A percentile compares a stretch with the other conserved stretches of the same genome.
Evolutionary conservation across 2,329 filamentous ascomycete species (phyloP).

Genomic region (Colletotrichum shisoi): DNA sequence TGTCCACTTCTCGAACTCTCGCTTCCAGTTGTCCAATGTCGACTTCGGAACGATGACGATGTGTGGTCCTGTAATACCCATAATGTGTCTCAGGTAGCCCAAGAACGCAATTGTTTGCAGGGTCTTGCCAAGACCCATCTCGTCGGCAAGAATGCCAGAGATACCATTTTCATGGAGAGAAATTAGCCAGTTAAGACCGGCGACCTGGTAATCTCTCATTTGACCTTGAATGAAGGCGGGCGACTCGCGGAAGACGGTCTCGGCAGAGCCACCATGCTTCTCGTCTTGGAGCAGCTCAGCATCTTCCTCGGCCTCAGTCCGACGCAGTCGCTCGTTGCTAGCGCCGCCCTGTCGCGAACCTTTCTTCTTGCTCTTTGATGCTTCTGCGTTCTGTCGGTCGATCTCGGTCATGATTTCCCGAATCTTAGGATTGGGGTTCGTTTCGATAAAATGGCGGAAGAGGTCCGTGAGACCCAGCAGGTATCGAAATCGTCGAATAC

Average conservation of each 20-base stretch:
- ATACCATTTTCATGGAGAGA: slow-evolving; percentile 99
- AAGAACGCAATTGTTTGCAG: slow-evolving; percentile 97
- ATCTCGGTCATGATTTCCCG: slow-evolving; percentile 94
- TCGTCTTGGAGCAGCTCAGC: slow-evolving; percentile 88
- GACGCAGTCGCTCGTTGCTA: slow-evolving; percentile 76
- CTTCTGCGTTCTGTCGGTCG: slow-evolving; percentile 87
- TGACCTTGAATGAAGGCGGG: slow-evolving; percentile 85
- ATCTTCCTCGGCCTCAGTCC: slow-evolving; percentile 97
- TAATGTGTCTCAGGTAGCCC: slow-evolving; percentile 90
- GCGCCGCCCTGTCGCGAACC: slow-evolving; percentile 85
- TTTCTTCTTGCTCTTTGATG: slow-evolving; percentile 74
- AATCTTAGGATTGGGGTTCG: slow-evolving; percentile 93
- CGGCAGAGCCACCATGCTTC: slow-evolving; percentile 82
- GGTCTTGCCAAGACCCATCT: slow-evolving; percentile 99
- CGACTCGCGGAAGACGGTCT: slow-evolving; percentile 92
- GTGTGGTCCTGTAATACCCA: slow-evolving; percentile 89
- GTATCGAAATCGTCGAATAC: slow-evolving; percentile 91
- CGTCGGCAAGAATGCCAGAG: slow-evolving; percentile 94
- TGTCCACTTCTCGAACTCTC: slow-evolving; percentile 93
- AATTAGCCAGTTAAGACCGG: slow-evolving; percentile 96
- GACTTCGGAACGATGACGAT: slow-evolving; percentile 94
- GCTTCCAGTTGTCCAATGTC: slow-evolving; percentile 97
- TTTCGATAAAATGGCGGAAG: slow-evolving; percentile 98
- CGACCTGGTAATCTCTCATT: slow-evolving; percentile 97
- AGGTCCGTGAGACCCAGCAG: slow-evolving; percentile 93